Conservation (phyloP, 345 rosid species). For the Chamaenerion angustifolium region DNA sequence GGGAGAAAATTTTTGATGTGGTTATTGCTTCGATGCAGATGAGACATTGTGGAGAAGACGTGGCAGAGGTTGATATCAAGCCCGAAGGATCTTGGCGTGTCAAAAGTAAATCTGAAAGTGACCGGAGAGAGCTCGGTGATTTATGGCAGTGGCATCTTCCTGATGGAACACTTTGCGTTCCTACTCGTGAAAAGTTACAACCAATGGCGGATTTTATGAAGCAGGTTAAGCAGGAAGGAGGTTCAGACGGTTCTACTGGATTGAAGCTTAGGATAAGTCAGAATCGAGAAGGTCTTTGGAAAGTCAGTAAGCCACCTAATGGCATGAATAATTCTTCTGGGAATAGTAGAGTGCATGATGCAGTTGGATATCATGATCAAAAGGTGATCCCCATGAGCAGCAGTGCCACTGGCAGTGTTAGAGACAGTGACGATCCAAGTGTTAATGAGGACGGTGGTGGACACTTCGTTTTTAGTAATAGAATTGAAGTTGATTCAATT, state of each 20-base stretch:
- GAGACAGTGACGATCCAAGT: constrained; percentile 87
- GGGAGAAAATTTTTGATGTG: neutral
- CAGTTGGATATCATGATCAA: constrained; percentile 28
- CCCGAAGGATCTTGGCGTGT: constrained; percentile 98
- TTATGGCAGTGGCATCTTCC: constrained; percentile 77
- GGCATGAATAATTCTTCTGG: constrained; percentile 47
- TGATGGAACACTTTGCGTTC: constrained; percentile 42
- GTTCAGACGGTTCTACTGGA: constrained; percentile 54
- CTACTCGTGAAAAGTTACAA: constrained; percentile 25
- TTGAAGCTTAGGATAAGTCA: constrained; percentile 85
- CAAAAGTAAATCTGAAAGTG: constrained; percentile 60
- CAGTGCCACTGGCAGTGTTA: constrained; percentile 82
- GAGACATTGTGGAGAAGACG: constrained; percentile 76
- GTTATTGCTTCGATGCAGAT: constrained; percentile 37
- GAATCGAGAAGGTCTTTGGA: constrained; percentile 81
- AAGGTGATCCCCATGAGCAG: constrained; percentile 77
- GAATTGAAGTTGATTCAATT: constrained; percentile 66
- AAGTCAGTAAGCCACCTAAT: constrained; percentile 83
- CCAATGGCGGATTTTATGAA: constrained; percentile 34
- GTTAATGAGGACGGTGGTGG: constrained; percentile 82
- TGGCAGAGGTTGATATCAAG: constrained; percentile 74
- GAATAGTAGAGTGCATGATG: constrained; percentile 36
- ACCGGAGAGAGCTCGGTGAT: constrained; percentile 67
- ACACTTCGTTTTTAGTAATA: constrained; percentile 50
- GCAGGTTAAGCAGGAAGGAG: constrained; percentile 61